A percentile compares a stretch with the other conserved stretches of the same genome.
phyloP scores from a whole-genome alignment of 169 alveolate species.

The Plasmodium falciparum region DNA sequence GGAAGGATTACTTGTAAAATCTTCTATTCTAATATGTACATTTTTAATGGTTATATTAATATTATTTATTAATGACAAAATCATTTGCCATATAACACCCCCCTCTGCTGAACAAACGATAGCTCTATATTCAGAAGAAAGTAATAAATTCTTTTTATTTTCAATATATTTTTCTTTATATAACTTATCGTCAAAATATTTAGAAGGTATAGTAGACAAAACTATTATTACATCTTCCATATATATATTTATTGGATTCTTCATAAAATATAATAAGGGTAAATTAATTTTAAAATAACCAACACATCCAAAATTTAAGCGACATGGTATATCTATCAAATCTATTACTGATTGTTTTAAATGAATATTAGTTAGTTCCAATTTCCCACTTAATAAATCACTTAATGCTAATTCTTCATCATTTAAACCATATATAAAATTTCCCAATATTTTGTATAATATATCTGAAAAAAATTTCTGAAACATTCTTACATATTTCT shows the following conservation, averaged over 20 bases:
- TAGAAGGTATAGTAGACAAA: constrained; percentile 70
- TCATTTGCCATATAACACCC: constrained; percentile 78
- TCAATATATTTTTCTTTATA: constrained; percentile 75
- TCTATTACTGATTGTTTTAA: constrained; percentile 65
- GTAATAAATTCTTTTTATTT: constrained; percentile 51
- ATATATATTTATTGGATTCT: constrained; percentile 73
- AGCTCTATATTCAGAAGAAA: constrained; percentile 76
- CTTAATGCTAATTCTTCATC: constrained; percentile 62
- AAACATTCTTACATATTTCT: constrained; percentile 27
- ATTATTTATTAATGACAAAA: constrained; percentile 64
- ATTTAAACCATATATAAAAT: constrained; percentile 69
- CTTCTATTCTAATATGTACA: constrained; percentile 75
- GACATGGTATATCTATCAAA: constrained; percentile 71
- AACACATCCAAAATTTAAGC: constrained; percentile 75
- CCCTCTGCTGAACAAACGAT: constrained; percentile 75
- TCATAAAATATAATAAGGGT: constrained; percentile 75
- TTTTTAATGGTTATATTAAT: constrained; percentile 67
- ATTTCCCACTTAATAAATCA: constrained; percentile 66
- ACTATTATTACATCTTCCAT: constrained; percentile 75
- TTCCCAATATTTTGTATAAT: constrained; percentile 63
- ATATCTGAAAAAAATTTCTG: constrained; percentile 69
- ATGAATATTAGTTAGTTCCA: constrained; percentile 73
- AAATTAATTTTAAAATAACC: constrained; percentile 76
- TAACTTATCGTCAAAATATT: constrained; percentile 71
- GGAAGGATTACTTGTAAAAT: constrained; percentile 69